A percentile compares a stretch with the other conserved stretches of the same genome.
These are phyloP conservation scores for Lumnitzera littorea DNA, from an alignment of 345 rosid genomes.

Conservation along the genomic window DNA sequence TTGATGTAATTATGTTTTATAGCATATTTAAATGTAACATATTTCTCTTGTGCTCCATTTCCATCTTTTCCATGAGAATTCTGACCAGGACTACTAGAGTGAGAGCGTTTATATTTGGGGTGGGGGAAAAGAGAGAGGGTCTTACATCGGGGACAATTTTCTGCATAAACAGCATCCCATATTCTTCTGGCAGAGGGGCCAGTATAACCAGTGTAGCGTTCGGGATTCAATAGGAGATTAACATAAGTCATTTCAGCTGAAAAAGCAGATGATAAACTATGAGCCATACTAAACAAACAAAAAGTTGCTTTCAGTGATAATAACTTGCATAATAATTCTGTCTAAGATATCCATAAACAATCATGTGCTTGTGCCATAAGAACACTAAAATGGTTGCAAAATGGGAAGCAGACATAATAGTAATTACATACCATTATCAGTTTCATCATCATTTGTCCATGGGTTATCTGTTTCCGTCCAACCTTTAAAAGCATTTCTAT, in stretches of 20 bases:
- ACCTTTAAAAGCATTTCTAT: slow-evolving; percentile 65
- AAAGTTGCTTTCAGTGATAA: background rate
- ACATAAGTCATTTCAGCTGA: slow-evolving; percentile 91
- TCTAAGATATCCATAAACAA: too few relatives aligned
- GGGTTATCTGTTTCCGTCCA: slow-evolving; percentile 93
- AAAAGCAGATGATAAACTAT: slow-evolving; percentile 8
- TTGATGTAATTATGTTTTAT: background rate
- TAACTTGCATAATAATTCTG: too few relatives aligned
- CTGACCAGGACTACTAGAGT: background rate
- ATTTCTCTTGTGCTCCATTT: too few relatives aligned
- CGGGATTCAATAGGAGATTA: slow-evolving; percentile 83
- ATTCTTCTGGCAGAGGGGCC: slow-evolving; percentile 95
- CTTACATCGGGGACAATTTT: slow-evolving; percentile 87
- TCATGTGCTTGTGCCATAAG: too few relatives aligned
- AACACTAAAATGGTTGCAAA: too few relatives aligned
- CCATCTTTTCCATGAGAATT: too few relatives aligned
- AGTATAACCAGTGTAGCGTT: slow-evolving; percentile 78
- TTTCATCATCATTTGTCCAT: slow-evolving; percentile 95
- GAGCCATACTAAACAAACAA: slow-evolving; percentile 1
- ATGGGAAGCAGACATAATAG: background rate
- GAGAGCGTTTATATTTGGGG: background rate
- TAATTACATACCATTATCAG: slow-evolving; percentile 59
- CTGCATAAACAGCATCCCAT: slow-evolving; percentile 92
- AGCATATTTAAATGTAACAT: too few relatives aligned
- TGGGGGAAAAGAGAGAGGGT: slow-evolving; percentile 3